Conservation (phyloP, 345 rosid genomes). For the Geranium brycei region DNA sequence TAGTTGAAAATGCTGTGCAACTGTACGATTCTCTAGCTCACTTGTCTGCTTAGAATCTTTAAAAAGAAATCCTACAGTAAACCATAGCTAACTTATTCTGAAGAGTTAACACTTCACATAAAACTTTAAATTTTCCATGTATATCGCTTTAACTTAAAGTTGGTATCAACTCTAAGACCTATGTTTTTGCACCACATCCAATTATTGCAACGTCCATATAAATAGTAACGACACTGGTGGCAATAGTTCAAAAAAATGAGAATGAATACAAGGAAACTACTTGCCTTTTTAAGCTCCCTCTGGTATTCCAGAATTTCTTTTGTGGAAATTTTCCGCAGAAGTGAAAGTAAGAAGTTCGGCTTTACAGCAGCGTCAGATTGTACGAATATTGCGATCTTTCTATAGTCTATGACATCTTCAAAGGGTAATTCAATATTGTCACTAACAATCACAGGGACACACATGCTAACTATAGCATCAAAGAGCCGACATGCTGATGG, state of each 20-base stretch:
- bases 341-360: slow-evolving; percentile 51
- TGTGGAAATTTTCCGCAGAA: slow-evolving; percentile 42
- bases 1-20: no score
- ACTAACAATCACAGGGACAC: slow-evolving; percentile 84
- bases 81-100: not conserved
- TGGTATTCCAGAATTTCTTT: slow-evolving; percentile 64
- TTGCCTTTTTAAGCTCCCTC: slow-evolving; percentile 56
- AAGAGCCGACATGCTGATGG: slow-evolving; percentile 97
- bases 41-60: not conserved
- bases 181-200: not conserved
- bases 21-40: no score
- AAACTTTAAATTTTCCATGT: not conserved
- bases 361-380: slow-evolving; percentile 47
- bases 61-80: no score
- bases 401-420: slow-evolving; percentile 84
- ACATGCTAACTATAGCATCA: slow-evolving; percentile 94
- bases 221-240: not conserved
- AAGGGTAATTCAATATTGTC: slow-evolving; percentile 88
- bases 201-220: not conserved
- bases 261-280: not conserved
- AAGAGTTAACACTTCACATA: not conserved
- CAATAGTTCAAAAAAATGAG: not conserved
- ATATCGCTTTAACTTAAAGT: not conserved
- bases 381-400: slow-evolving; percentile 68
- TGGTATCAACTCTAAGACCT: not conserved